phyloP scores from a whole-genome alignment of 768 basidiomycete genomes.

The Serendipita sp. region DNA sequence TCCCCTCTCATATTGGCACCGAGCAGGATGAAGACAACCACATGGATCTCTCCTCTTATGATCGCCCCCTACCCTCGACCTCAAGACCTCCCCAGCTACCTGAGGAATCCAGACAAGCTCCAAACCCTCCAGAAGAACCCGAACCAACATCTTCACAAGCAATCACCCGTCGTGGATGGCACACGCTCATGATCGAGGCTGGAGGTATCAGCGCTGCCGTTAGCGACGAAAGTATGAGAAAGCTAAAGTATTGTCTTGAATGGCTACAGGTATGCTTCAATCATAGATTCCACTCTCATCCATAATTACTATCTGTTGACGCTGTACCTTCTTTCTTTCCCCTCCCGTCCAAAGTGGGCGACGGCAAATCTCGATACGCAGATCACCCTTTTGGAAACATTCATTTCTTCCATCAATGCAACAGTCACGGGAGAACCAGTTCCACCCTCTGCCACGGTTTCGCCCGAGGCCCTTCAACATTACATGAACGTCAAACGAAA shows the following conservation, averaged over 20 bases:
- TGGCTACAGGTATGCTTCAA: slow-evolving; percentile 56
- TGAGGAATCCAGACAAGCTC: background rate
- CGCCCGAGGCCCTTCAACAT: slow-evolving; percentile 16
- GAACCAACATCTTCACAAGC: slow-evolving; percentile 8
- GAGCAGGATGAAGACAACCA: background rate
- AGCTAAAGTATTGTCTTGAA: slow-evolving; percentile 68
- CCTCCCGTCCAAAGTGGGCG: slow-evolving; percentile 47
- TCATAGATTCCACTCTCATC: background rate
- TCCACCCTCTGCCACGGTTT: slow-evolving; percentile 9
- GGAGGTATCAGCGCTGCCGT: slow-evolving; percentile 77
- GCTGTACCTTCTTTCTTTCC: background rate
- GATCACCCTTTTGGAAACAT: slow-evolving; percentile 67
- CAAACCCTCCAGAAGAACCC: background rate
- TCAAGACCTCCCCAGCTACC: background rate
- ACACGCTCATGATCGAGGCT: slow-evolving; percentile 67
- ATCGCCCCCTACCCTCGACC: background rate
- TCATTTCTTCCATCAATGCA: slow-evolving; percentile 40
- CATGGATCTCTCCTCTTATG: background rate
- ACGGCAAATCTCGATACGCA: slow-evolving; percentile 77
- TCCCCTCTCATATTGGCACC: background rate
- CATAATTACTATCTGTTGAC: background rate
- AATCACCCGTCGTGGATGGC: slow-evolving; percentile 66
- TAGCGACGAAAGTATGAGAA: slow-evolving; percentile 80
- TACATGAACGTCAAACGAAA: slow-evolving; percentile 51
- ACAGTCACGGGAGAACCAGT: slow-evolving; percentile 9